Percentiles rank a stretch among this genome's conserved stretches.
These are phyloP conservation scores for Rhytidiadelphus loreus DNA, from an alignment of 225 moss, liverwort and hornwort genomes.

Conservation along the genomic window DNA sequence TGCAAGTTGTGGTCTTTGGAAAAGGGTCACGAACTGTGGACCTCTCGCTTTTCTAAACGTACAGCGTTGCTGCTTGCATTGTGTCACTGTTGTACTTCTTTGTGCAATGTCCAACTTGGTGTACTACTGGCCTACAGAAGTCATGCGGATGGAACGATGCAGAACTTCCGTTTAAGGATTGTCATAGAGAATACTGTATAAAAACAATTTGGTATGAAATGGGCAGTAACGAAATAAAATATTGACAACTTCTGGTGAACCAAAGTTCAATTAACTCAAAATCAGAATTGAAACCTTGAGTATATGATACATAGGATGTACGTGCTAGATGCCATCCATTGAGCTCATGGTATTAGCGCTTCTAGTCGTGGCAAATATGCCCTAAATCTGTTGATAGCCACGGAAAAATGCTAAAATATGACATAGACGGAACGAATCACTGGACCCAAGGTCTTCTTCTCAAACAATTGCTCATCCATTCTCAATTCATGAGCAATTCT, in stretches of 20 bases:
- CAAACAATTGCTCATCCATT: neutral
- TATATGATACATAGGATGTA: neutral
- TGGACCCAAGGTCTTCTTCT: neutral
- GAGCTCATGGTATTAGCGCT: neutral
- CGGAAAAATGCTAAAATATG: neutral
- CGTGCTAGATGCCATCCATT: neutral
- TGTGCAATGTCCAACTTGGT: neutral
- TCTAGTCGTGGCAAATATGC: neutral
- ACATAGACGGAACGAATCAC: neutral
- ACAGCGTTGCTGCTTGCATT: neutral
- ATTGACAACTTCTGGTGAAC: neutral
- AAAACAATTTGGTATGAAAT: too few relatives aligned
- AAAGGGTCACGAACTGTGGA: fast-evolving
- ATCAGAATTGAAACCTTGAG: neutral
- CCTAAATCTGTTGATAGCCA: neutral
- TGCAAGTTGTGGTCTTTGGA: too few relatives aligned
- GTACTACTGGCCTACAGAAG: fast-evolving
- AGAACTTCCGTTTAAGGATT: fast-evolving
- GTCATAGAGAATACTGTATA: too few relatives aligned
- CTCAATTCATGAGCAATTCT: neutral
- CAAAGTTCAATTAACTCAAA: neutral
- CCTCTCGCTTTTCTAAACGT: too few relatives aligned
- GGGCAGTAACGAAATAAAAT: too few relatives aligned
- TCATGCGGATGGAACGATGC: too few relatives aligned
- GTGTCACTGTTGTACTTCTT: fast-evolving